phyloP scores from a whole-genome alignment of 192 early-diverging fungal species.

The Backusella mclennaniae region DNA sequence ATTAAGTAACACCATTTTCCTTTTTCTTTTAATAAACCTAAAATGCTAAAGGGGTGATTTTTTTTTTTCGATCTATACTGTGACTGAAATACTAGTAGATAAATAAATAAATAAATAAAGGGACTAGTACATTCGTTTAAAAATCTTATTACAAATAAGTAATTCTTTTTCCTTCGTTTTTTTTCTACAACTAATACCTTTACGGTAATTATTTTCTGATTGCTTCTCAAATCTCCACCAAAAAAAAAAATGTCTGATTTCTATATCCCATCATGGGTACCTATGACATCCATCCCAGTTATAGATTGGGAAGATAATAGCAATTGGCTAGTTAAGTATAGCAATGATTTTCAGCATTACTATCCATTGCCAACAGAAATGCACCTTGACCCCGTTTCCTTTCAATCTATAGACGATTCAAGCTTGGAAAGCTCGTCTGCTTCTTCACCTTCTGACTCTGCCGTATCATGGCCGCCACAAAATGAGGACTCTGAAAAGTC shows the following conservation, averaged over 20 bases:
- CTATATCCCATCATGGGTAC: not conserved
- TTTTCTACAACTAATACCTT: not conserved
- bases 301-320: not conserved
- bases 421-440: not conserved
- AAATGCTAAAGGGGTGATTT: not conserved
- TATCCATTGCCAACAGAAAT: not conserved
- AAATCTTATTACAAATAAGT: not conserved
- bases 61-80: not conserved
- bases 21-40: not conserved
- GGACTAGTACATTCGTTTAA: not conserved
- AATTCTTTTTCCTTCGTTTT: not conserved
- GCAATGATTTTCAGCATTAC: not conserved
- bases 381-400: not conserved
- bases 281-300: not conserved
- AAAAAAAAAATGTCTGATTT: not conserved
- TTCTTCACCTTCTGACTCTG: not conserved
- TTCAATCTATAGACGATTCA: not conserved
- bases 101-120: not conserved
- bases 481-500: not conserved
- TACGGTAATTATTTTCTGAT: not conserved
- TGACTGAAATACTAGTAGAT: not conserved
- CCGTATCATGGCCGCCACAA: not conserved
- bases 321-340: not conserved
- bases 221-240: not conserved
- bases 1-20: not conserved